phyloP scores from a whole-genome alignment of 2,329 filamentous ascomycete genomes.

The Coleophoma eucalyptorum region DNA sequence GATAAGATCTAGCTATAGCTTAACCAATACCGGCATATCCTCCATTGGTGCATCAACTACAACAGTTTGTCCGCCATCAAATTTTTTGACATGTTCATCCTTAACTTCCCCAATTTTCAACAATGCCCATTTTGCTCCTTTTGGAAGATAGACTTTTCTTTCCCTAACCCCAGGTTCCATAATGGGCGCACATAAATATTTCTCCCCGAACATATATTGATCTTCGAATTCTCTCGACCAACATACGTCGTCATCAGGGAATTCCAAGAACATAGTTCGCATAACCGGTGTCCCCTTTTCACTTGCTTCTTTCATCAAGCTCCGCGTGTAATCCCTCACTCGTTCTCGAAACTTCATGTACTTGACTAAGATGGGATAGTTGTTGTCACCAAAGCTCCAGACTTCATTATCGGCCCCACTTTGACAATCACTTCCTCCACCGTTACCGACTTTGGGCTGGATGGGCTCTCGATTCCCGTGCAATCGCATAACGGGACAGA shows the following conservation, averaged over 20 bases:
- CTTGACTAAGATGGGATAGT: conserved; percentile 53
- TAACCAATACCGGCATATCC: conserved; percentile 38
- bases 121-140: conserved; percentile 34
- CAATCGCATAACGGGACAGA: conserved; percentile 61
- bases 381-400: conserved; percentile 58
- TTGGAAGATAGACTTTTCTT: conserved; percentile 47
- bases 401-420: conserved; percentile 54
- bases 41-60: conserved; percentile 37
- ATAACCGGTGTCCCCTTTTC: conserved; percentile 57
- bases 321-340: conserved; percentile 51
- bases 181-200: conserved; percentile 54
- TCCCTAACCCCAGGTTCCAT: conserved; percentile 39
- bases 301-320: conserved; percentile 54
- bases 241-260: conserved; percentile 45
- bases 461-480: conserved; percentile 61
- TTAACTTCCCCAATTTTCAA: conserved; percentile 29
- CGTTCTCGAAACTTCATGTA: conserved; percentile 55
- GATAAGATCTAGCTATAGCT: not conserved
- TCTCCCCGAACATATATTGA: conserved; percentile 58
- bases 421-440: conserved; percentile 1
- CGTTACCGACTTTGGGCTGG: not conserved
- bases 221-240: conserved; percentile 48
- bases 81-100: conserved; percentile 21
- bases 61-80: conserved; percentile 32
- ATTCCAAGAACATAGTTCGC: conserved; percentile 60